Percentiles rank a stretch among this genome's conserved stretches.
Evolutionary conservation across 2,329 filamentous ascomycete species (phyloP).

Genomic region (Diaporthe batatas): DNA sequence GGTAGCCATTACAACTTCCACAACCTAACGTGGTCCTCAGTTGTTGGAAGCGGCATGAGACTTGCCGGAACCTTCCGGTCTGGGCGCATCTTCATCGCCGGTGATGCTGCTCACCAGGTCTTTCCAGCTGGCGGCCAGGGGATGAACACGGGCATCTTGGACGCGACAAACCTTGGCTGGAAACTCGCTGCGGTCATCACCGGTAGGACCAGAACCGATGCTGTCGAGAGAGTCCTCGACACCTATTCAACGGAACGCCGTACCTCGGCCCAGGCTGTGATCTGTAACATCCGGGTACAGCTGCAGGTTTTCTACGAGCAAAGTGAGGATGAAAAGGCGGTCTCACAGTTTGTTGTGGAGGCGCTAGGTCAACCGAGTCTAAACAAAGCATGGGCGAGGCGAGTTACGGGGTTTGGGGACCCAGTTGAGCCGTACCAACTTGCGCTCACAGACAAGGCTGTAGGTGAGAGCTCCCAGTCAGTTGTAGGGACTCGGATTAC

Average conservation of each 20-base stretch:
- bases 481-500: conserved; percentile 30
- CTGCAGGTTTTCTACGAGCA: neutral
- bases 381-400: conserved; percentile 25
- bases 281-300: conserved; percentile 23
- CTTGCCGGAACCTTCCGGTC: conserved; percentile 60
- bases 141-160: conserved; percentile 69
- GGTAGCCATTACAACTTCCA: conserved; percentile 22
- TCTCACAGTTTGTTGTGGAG: conserved; percentile 24
- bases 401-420: conserved; percentile 34
- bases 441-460: too few species aligned
- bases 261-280: conserved; percentile 22
- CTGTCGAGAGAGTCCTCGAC: conserved; percentile 35
- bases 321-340: conserved; percentile 4
- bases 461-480: neutral
- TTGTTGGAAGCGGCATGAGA: conserved; percentile 25
- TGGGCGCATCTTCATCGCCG: conserved; percentile 65
- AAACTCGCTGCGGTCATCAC: conserved; percentile 54
- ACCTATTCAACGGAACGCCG: conserved; percentile 31
- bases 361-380: conserved; percentile 19
- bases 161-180: conserved; percentile 68
- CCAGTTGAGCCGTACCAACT: conserved; percentile 33
- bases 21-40: conserved; percentile 1
- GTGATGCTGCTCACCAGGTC: conserved; percentile 70
- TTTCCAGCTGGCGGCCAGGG: conserved; percentile 68
- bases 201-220: neutral